Evolutionary conservation across 164 flowering plant genomes (phyloP), one percentile per base, ranked within the genome.

Genomic region (Nymphaea thermarum): DNA sequence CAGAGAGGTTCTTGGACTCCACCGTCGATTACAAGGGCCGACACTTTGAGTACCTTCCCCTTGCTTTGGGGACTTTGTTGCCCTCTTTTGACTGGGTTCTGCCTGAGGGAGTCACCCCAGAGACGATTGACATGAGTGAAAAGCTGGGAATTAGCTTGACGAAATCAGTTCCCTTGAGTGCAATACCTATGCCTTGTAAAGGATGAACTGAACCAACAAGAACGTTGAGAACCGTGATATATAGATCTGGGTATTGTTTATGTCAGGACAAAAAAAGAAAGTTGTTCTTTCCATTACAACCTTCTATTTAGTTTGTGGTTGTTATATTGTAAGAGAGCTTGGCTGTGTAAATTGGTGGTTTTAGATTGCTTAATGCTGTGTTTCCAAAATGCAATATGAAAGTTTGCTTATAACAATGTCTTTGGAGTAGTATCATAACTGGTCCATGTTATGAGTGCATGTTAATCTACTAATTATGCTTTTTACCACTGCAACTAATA

Each of bases 1-100:
- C 70, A 2, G 70, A 68, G 36, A 68, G 70, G 55, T 68, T 68
- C 69, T 57, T 55, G 44, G 43, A 16, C 16, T 4, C 18, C 44
- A 67, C 53, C 5, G 4, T 55, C 3, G 69, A 67, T 16, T 67
- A 55, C 69, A 67, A 57, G 7, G 69, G 69, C 47, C 25, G 42
- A 4, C 62, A 67, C 55, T 42, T 55, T n/a, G 62, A 16, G 10
- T 67, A 42, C 42, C 16, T 67, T 57, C 41, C 15, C n/a, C 42
- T 45, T 41, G 16, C 43, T 5, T 43, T 67, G 10, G 63, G 62
- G 4, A 11, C 69, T 7, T n/a, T 67, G 8, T 36, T 59, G 45
- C 69, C 18, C 17, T 67, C 62, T 1, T 67, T 67, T 42, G 45
- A 55, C 4, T 67, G 69, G 69, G 43, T 25, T 15, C 57, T 67